Evolutionary conservation across 2,329 filamentous ascomycete species (phyloP).

Genomic region (Dactylellina haptotyla): DNA sequence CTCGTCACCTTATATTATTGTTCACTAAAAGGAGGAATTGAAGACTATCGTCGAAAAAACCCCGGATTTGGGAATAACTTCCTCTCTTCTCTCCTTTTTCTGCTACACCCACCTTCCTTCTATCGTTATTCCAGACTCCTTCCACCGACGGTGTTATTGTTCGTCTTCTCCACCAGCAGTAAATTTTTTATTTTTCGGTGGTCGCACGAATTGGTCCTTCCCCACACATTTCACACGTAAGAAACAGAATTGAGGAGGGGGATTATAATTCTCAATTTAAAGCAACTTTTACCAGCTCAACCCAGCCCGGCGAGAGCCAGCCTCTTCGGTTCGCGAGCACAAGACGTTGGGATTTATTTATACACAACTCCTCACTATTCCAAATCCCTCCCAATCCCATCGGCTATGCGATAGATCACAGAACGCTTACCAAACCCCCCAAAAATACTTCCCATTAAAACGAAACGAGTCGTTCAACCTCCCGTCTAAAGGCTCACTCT

Average conservation of each 20-base stretch:
- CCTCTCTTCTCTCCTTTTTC: not conserved
- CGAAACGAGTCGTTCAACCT: too few relatives aligned
- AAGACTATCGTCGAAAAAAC: conserved; percentile 1
- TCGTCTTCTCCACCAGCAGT: too few relatives aligned
- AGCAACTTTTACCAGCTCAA: not conserved
- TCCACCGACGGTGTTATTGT: not conserved
- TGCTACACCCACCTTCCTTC: not conserved
- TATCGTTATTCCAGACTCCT: not conserved
- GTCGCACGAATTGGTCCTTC: not conserved
- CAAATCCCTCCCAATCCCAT: conserved; percentile 1
- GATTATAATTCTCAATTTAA: conserved; percentile 35
- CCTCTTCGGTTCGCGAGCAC: too few relatives aligned
- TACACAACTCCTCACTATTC: not conserved
- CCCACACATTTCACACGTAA: not conserved
- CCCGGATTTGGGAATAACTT: conserved; percentile 19
- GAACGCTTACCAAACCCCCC: too few relatives aligned
- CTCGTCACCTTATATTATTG: not conserved
- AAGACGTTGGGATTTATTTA: too few relatives aligned
- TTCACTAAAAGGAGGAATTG: too few relatives aligned
- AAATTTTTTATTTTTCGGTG: not conserved
- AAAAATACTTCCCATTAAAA: too few relatives aligned
- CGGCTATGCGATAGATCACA: too few relatives aligned
- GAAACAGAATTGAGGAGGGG: not conserved
- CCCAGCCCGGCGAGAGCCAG: not conserved
- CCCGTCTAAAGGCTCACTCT: too few relatives aligned